These are phyloP conservation scores for Penicillium aurantiogriseum DNA, from an alignment of 2,329 filamentous ascomycete genomes.

Conservation along the genomic window DNA sequence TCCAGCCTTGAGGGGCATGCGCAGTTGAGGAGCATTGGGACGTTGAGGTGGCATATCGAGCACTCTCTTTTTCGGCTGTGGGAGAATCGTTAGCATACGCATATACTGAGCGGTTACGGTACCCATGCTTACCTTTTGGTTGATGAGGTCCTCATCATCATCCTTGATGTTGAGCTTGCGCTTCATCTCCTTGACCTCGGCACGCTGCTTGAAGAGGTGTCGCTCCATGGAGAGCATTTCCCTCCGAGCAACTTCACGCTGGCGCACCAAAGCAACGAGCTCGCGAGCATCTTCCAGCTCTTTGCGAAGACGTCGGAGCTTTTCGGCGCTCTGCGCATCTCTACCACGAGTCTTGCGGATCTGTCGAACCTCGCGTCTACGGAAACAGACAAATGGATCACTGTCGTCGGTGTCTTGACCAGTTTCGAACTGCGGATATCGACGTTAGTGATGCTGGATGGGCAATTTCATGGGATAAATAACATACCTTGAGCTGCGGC, in stretches of 20 bases:
- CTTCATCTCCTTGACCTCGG: conserved; percentile 83
- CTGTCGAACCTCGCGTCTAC: conserved; percentile 87
- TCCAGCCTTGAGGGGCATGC: conserved; percentile 68
- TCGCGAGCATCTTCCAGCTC: conserved; percentile 88
- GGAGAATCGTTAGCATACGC: conserved; percentile 38
- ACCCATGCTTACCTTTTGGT: conserved; percentile 71
- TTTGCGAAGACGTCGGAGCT: conserved; percentile 83
- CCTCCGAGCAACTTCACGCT: conserved; percentile 76
- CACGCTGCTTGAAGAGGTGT: conserved; percentile 77
- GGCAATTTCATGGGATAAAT: conserved; percentile 1
- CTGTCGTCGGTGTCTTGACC: conserved; percentile 92
- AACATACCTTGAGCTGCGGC: conserved; percentile 68
- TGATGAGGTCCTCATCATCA: conserved; percentile 91
- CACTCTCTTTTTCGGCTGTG: conserved; percentile 69
- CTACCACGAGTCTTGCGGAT: conserved; percentile 91
- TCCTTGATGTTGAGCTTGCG: conserved; percentile 83
- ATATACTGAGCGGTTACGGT: conserved; percentile 31
- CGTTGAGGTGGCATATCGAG: conserved; percentile 62
- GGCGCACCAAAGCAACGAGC: conserved; percentile 72
- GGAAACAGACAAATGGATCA: conserved; percentile 97
- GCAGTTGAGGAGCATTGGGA: conserved; percentile 63
- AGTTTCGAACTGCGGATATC: conserved; percentile 66
- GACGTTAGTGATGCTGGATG: conserved; percentile 15
- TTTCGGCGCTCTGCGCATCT: conserved; percentile 91
- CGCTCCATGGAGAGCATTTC: conserved; percentile 74